Evolutionary conservation across 805 yeast species (phyloP).

Genomic region (Teunomyces stri): DNA sequence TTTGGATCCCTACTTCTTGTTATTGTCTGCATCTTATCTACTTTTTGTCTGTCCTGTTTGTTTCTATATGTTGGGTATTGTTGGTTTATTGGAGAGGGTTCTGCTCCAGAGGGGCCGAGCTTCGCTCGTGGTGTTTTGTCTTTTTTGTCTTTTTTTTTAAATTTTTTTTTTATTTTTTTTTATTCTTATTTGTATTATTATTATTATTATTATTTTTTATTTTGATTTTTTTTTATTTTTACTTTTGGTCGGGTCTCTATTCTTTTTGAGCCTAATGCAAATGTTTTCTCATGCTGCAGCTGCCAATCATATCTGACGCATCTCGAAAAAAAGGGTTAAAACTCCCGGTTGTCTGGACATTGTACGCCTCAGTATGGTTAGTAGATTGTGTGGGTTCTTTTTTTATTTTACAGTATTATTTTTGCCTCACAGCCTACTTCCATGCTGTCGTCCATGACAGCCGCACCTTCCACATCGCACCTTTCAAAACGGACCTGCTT

Average conservation of each 20-base stretch:
- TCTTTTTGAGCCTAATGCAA: neutral
- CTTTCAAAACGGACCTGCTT: no score
- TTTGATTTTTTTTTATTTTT: neutral
- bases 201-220: neutral
- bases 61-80: neutral
- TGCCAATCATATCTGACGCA: constrained; percentile 1
- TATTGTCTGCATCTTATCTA: no score
- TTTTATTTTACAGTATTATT: neutral
- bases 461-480: neutral
- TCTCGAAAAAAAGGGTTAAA: neutral
- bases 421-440: neutral
- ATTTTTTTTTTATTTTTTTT: neutral
- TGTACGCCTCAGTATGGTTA: neutral
- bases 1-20: neutral
- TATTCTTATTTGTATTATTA: neutral
- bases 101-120: no score
- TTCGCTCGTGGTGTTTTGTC: neutral
- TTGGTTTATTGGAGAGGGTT: neutral
- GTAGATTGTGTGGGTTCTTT: neutral
- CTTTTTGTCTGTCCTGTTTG: no score
- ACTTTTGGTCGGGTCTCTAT: neutral
- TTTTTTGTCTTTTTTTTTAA: neutral
- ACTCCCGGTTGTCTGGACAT: neutral
- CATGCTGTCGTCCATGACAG: neutral
- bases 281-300: neutral